phyloP scores from a whole-genome alignment of 495 filamentous ascomycete species.

The Tuber microsphaerosporum region DNA sequence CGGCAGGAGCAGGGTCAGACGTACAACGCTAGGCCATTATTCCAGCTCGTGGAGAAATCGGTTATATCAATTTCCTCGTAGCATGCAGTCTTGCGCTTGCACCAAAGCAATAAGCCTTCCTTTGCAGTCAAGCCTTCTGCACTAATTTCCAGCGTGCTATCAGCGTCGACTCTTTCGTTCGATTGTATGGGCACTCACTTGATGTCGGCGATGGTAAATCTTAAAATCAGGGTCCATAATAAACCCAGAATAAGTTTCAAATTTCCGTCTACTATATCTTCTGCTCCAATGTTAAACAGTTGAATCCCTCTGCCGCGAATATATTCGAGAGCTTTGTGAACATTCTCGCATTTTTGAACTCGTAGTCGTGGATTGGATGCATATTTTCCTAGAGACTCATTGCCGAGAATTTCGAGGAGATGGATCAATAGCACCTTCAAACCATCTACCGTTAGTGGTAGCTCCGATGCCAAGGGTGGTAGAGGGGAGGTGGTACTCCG shows the following conservation, averaged over 20 bases:
- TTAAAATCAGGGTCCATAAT: conserved; percentile 94
- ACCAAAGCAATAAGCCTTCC: conserved; percentile 91
- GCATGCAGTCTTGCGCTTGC: conserved; percentile 95
- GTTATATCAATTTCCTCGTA: conserved; percentile 92
- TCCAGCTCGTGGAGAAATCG: conserved; percentile 94
- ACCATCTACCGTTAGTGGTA: conserved; percentile 9
- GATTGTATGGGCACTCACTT: conserved; percentile 46
- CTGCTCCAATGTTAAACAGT: conserved; percentile 96
- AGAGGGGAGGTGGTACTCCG: conserved; percentile 53
- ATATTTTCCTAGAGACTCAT: conserved; percentile 91
- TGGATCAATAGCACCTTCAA: conserved; percentile 84
- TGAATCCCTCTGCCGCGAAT: conserved; percentile 86
- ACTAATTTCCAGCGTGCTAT: conserved; percentile 22
- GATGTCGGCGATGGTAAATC: conserved; percentile 98
- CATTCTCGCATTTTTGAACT: conserved; percentile 97
- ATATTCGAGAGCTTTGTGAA: conserved; percentile 88
- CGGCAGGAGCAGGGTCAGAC: conserved; percentile 13
- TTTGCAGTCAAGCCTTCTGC: conserved; percentile 96
- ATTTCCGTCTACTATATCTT: conserved; percentile 97
- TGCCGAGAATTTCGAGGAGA: conserved; percentile 87
- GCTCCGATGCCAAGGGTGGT: conserved; percentile 7
- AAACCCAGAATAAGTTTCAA: conserved; percentile 92
- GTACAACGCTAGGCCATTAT: conserved; percentile 85
- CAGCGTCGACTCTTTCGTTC: conserved; percentile 4
- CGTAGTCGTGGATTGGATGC: conserved; percentile 89